Base-by-base conservation (phyloP, 176 grass and related monocot species). In the Puya raimondii region DNA sequence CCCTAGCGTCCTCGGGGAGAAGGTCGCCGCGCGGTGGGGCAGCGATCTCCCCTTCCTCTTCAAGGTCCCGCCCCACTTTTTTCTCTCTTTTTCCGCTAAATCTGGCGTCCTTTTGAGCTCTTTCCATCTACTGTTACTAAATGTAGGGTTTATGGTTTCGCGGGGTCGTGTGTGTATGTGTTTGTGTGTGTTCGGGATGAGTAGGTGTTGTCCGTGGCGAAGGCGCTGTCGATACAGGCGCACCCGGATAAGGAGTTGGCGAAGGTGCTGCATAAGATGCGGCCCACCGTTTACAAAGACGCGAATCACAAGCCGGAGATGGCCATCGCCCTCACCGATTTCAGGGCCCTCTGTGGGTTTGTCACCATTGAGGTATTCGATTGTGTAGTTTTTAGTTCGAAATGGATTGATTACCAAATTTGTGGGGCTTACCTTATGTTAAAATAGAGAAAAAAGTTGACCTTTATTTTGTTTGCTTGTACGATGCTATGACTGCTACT, bases 241-340 rank as follows among this genome's bases (percentile, higher is more conserved):
- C 94, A 99, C 74, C 94, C 94, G 50, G 94, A 93, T 81, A 99
- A 99, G 83, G 59, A 80, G 2, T 83, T 93, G 59, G 94, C 94
- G 18, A 76, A 79, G 82, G 21, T 78, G 58, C 84, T 97, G 27
- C 89, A 97, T 73, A 78, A 51, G 16, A 72, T 74, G 83, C 83
- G 84, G 11, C 89, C 94, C 2, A 83, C 68, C 69, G 76, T 82
- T 9, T 99, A 99, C 76, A 84, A 78, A 74, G 94, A 99, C 75
- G 72, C 50, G 51, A 99, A 93, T 72, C 89, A 99, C 74, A 99
- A 99, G 78, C 94, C 94, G 9, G 94, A 99, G 70, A 90, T 99
- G 94, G 89, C 94, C 48, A 87, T 99, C 72, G 94, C 89, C 66
- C 13, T 99, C 77, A 93, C 94, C 0, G 86, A 99, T 50, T 99